Percentiles rank a stretch among this genome's conserved stretches.
These are phyloP conservation scores for Cytospora piceae DNA, from an alignment of 2,329 filamentous ascomycete genomes.

Conservation along the genomic window DNA sequence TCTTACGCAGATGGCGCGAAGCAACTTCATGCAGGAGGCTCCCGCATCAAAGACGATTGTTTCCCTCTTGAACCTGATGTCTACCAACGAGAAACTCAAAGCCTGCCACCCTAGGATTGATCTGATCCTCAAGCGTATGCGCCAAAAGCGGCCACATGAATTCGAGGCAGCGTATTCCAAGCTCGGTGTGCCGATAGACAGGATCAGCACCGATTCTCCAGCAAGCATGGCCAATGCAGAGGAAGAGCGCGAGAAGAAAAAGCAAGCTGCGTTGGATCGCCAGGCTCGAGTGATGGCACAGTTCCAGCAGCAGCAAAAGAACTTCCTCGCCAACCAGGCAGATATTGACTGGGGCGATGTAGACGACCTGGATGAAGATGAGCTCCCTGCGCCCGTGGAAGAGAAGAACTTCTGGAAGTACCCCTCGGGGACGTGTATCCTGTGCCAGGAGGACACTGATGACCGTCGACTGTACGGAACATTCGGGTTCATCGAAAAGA, in stretches of 20 bases:
- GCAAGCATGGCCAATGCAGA: constrained; percentile 66
- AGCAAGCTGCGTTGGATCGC: constrained; percentile 84
- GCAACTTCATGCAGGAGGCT: constrained; percentile 62
- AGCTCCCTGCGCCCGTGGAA: constrained; percentile 59
- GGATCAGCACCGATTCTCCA: constrained; percentile 82
- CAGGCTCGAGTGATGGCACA: constrained; percentile 97
- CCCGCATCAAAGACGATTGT: constrained; percentile 65
- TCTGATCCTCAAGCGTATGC: constrained; percentile 81
- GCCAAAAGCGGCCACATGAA: constrained; percentile 74
- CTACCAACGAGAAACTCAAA: constrained; percentile 74
- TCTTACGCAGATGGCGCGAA: constrained; percentile 65
- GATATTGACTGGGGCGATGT: constrained; percentile 86
- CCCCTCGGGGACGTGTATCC: constrained; percentile 88
- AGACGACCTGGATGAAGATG: constrained; percentile 75
- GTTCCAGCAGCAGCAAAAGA: constrained; percentile 96
- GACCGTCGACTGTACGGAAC: constrained; percentile 89
- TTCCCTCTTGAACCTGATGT: constrained; percentile 64
- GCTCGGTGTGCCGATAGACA: constrained; percentile 71
- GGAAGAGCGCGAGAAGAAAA: constrained; percentile 80
- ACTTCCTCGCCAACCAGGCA: constrained; percentile 88
- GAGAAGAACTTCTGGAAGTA: constrained; percentile 85
- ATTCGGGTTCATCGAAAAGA: constrained; percentile 87
- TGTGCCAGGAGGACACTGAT: constrained; percentile 95
- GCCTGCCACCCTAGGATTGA: constrained; percentile 83
- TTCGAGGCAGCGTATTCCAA: constrained; percentile 71